Evolutionary conservation across 768 basidiomycete species (phyloP), one percentile per base, ranked within the genome.

Genomic region (Cyclocybe cylindracea): DNA sequence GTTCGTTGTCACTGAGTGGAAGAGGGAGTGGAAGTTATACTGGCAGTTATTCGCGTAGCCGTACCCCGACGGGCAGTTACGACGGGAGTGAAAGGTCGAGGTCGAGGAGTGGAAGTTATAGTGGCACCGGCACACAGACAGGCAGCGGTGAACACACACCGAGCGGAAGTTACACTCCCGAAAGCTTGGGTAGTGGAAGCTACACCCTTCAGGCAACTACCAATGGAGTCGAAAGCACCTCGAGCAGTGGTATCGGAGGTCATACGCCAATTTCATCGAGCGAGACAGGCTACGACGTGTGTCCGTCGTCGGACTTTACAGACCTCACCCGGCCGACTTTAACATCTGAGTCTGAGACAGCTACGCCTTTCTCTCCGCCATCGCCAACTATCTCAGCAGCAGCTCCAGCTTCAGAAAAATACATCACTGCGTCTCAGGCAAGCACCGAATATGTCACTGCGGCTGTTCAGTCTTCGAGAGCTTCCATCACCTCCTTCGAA

Each of bases 251-350:
- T 13, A 52, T 55, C 36, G 58, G 48, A 4, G 40, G 46, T 6
- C 60, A 69, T 13, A 75, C 70, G 11, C 72, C 68, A 0, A 67
- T 66, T 13, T 69, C 71, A 13, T 75, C 74, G 11, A 74, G 73
- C 57, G 77, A 80, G 60, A 79, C 77, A 16, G 79, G 79, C 10
- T 81, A 80, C 56, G 78, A 83, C 56, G 64, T 83, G 11, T 83
- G 80, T 56, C 68, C 66, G 1, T 80, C 80, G 7, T 82, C 80
- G 6, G 80, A 82, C 55, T 61, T 80, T 19, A 77, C 74, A 11
- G 73, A 72, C 34, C 52, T 75, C 31, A 70, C 72, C n/a, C 63
- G 64, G 42, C 62, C 67, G 9, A 72, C 70, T 4, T 58, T 63
- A 37, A 61, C 56, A 14, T 56, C 44, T 24, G 62, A 61, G 14